phyloP scores from a whole-genome alignment of 129 eudicot genomes.

The Oenanthe sinensis region DNA sequence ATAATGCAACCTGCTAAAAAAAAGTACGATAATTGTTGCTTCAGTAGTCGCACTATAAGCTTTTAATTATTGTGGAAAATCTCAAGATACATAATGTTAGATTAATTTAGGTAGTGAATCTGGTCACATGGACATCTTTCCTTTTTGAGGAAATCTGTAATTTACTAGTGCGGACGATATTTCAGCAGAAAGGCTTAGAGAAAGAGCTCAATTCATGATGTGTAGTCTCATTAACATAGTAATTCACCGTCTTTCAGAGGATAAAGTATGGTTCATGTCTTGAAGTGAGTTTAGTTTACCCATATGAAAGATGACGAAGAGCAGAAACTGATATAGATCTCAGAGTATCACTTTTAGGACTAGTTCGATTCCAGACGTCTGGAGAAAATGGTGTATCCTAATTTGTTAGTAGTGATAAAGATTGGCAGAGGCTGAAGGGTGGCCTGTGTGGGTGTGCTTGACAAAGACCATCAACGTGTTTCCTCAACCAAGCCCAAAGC shows the following conservation, averaged over 20 bases:
- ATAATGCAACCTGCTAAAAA: neutral
- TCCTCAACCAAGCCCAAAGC: neutral
- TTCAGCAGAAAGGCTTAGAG: neutral
- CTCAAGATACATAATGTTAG: neutral
- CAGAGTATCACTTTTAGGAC: neutral
- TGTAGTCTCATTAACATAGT: neutral
- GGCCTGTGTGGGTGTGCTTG: neutral
- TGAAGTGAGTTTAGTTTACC: neutral
- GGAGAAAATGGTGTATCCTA: neutral
- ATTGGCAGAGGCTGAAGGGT: neutral
- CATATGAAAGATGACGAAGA: neutral
- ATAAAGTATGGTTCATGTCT: neutral
- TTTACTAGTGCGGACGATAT: neutral
- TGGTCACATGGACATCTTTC: neutral
- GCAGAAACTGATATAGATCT: neutral
- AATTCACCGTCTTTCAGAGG: neutral
- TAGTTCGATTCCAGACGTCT: neutral
- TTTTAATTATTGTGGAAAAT: neutral
- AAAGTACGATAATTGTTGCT: neutral
- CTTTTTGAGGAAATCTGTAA: neutral
- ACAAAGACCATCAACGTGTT: neutral
- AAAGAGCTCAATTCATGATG: neutral
- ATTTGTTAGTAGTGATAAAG: neutral
- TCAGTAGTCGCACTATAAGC: neutral
- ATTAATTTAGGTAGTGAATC: neutral